Evolutionary conservation across 2,329 filamentous ascomycete genomes (phyloP), one percentile per base, ranked within the genome.

Genomic region (Sphaerostilbella broomeana): DNA sequence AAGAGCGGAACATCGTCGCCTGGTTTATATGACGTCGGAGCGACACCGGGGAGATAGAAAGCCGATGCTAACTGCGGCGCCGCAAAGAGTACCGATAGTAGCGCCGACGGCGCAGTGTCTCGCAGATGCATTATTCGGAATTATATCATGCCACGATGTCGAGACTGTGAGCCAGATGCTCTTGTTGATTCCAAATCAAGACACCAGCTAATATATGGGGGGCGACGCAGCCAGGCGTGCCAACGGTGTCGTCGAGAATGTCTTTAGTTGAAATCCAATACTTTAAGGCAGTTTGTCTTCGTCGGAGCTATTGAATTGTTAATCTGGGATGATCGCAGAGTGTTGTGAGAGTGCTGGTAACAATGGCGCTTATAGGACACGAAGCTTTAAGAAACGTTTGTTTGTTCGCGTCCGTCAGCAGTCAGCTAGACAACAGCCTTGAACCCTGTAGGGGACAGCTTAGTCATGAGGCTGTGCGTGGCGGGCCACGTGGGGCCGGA

Each of bases 21-120:
- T 37, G 70, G 67, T 54, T 85, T 79, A 70, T 98, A 98, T 41
- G 90, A 90, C 29, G 87, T 94, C 16, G 92, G 92, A 49, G 90
- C 89, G 52, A 95, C 88, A 51, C 92, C 92, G 25, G 90, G 92
- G 27, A 98, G 84, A 67, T 98, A 98, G 69, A 97, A 98, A 40
- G 87, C 86, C 3, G 79, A 72, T 11, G 71, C 64, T 24, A 79
- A 59, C 46, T 75, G 69, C 17, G 77, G 73, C 19, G 69, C 56
- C 32, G 67, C 62, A 25, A 79, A 56, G 32, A 78, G 56, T 18
- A 72, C 62, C 31, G 67, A 61, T 16, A 75, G 55, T 36, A 77
- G 64, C 58, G 70, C 68, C 58, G 69, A 62, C 17, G 68, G 67
- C 68, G 65, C 64, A 48, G 62, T 52, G 39, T 64, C 60, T 57